phyloP scores from a whole-genome alignment of 78 protist genomes.

The Diacronema lutheri region DNA sequence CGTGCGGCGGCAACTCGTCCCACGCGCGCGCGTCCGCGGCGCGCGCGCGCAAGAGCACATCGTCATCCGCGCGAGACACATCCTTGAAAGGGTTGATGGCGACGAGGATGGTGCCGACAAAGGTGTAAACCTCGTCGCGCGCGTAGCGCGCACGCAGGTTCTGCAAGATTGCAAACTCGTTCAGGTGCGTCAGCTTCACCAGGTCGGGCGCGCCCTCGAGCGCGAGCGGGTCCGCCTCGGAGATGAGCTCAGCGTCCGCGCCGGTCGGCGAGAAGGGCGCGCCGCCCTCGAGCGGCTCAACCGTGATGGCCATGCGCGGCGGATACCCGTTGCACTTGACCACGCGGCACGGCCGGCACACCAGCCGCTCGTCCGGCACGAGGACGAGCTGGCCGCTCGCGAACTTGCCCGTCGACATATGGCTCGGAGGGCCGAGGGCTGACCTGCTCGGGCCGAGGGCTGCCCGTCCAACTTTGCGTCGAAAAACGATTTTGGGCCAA shows the following conservation, averaged over 20 bases:
- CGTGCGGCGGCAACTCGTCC: slow-evolving; percentile 72
- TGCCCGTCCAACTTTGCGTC: too few species aligned
- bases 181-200: neutral
- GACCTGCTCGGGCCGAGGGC: too few species aligned
- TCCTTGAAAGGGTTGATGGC: slow-evolving; percentile 1
- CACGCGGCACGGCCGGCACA: neutral
- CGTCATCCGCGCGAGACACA: slow-evolving; percentile 46
- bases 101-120: neutral
- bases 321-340: neutral
- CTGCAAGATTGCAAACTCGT: neutral
- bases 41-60: neutral
- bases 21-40: neutral
- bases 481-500: too few species aligned
- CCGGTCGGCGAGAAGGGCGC: too few species aligned
- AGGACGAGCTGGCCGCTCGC: neutral
- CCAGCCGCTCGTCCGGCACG: neutral
- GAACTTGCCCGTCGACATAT: neutral
- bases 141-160: neutral
- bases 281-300: neutral
- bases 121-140: neutral
- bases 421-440: too few species aligned
- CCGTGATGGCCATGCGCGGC: neutral
- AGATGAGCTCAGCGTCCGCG: neutral
- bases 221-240: neutral
- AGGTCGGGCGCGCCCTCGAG: neutral